Base-by-base conservation (phyloP, 2,329 filamentous ascomycete genomes). In the Corynespora cassiicola region DNA sequence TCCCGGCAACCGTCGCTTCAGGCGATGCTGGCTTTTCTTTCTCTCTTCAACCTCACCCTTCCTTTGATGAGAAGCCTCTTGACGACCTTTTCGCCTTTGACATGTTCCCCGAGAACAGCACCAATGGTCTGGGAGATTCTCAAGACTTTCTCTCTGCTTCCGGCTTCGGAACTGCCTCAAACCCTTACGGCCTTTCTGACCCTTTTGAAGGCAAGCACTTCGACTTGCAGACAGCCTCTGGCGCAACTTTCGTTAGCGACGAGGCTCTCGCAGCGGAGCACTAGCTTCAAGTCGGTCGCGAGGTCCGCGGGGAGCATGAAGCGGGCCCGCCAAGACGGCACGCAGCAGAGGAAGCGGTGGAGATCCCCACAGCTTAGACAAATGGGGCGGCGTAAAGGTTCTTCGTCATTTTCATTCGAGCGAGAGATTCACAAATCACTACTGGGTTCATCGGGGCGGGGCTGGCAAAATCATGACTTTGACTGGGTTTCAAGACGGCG, bases 241-340 rank as follows among this genome's bases (percentile, higher is more conserved):
- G 72, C 72, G 72, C 66, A 66, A 61, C 72, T 59, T 64, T 61
- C 61, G 65, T 68, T 72, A 69, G 72, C 72, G 73, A 75, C 72
- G 71, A 63, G 69, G 66, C 63, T 69, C 66, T 68, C 66, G 66
- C 69, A 71, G 69, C 66, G 66, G 58, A 66, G 54, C 46, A 58
- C 55, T 65, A 65, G 57, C 55, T 50, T 45, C 49, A 51, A 54
- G 28, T 34, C 39, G 38, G 48, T 61, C 51, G 50, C 41, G 47
- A 45, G 50, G 55, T 51, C 50, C 52, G 45, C 21, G n/a, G 42
- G 52, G 47, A 43, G 47, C 39, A 41, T 46, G 52, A 46, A 33
- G 31, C 40, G 47, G 44, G 50, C 52, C 48, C 57, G 50, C 45
- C 50, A 42, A 28, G 54, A 57, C 36, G 56, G 49, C 37, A 40